Evolutionary conservation across 2,329 filamentous ascomycete species (phyloP).

Genomic region (Stagonosporopsis tanaceti): DNA sequence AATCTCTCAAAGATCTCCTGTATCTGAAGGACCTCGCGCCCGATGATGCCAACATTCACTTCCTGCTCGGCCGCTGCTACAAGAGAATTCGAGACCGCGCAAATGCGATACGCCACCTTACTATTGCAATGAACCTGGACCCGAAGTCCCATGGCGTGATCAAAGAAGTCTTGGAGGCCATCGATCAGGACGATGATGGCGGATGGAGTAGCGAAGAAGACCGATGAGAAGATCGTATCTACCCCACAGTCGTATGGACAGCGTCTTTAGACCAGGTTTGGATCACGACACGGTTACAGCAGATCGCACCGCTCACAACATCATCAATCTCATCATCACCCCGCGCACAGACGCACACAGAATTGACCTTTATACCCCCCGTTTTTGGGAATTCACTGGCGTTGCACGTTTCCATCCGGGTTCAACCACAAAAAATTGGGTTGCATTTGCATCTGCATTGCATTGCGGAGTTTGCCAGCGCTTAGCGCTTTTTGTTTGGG

Average conservation of each 20-base stretch:
- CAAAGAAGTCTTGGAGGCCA: constrained; percentile 93
- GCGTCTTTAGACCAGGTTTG: background rate
- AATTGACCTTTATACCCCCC: constrained; percentile 10
- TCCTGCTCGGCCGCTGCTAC: constrained; percentile 82
- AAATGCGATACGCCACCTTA: constrained; percentile 90
- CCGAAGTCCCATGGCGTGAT: constrained; percentile 95
- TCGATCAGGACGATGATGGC: constrained; percentile 74
- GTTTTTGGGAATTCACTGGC: constrained; percentile 1
- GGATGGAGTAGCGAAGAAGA: constrained; percentile 48
- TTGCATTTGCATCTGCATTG: constrained; percentile 10
- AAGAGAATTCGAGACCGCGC: constrained; percentile 68
- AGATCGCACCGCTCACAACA: background rate
- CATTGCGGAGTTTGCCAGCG: constrained; percentile 6
- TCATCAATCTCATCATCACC: constrained; percentile 2
- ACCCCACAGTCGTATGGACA: background rate
- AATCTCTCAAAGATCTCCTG: constrained; percentile 82
- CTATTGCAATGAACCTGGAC: constrained; percentile 92
- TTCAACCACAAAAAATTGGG: constrained; percentile 3
- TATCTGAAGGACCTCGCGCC: constrained; percentile 90
- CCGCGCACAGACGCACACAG: background rate
- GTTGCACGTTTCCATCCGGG: constrained; percentile 7
- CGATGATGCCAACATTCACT: constrained; percentile 95
- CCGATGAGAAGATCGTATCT: constrained; percentile 18
- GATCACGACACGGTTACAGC: background rate
- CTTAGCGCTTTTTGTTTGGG: background rate